Evolutionary conservation across 2,329 filamentous ascomycete genomes (phyloP).

Genomic region (Talaromyces sp.): DNA sequence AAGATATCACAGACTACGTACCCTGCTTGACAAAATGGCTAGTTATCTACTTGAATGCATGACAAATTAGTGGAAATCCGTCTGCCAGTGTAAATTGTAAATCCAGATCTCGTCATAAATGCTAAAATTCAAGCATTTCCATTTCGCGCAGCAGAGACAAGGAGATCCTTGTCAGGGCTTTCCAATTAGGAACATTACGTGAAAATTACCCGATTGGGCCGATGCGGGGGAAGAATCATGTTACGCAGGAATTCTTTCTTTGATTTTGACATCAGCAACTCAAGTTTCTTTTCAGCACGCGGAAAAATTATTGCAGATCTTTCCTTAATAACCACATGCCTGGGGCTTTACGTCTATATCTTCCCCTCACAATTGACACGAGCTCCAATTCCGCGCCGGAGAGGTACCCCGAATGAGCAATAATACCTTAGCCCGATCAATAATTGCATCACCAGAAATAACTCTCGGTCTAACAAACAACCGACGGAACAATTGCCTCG

Average conservation of each 20-base stretch:
- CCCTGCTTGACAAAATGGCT: neutral
- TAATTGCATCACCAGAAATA: neutral
- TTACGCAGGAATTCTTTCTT: neutral
- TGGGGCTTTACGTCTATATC: no score
- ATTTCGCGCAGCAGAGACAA: neutral
- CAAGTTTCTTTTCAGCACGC: neutral
- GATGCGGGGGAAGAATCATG: neutral
- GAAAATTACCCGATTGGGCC: constrained; percentile 10
- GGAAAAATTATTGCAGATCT: neutral
- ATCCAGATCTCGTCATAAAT: neutral
- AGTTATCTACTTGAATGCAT: neutral
- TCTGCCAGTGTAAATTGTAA: neutral
- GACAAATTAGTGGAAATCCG: no score
- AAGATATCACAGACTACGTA: no score
- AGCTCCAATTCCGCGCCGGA: neutral
- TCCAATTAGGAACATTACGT: constrained; percentile 6
- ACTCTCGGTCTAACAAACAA: neutral
- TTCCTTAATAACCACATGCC: no score
- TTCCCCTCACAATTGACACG: no score
- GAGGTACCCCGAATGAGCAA: neutral
- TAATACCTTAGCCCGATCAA: neutral
- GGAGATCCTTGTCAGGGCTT: neutral
- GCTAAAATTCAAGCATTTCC: neutral
- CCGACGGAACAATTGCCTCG: neutral
- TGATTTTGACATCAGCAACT: neutral